phyloP scores from a whole-genome alignment of 1,284 basidiomycete species.

The Moniliophthora roreri region DNA sequence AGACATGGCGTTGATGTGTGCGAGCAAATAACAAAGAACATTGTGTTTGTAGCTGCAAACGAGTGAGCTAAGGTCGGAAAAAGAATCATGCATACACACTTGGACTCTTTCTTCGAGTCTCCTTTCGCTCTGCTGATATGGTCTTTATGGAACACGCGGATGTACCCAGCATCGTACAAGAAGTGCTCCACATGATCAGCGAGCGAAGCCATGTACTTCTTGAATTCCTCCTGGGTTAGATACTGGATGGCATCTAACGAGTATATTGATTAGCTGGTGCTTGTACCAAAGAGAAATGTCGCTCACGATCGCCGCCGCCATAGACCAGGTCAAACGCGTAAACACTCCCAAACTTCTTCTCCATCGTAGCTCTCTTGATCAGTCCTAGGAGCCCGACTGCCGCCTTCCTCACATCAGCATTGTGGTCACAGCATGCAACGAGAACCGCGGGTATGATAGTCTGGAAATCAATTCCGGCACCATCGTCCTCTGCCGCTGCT shows the following conservation, averaged over 20 bases:
- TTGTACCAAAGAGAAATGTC: not conserved
- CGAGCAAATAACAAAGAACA: conserved; percentile 79
- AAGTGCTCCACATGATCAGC: conserved; percentile 61
- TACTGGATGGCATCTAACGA: conserved; percentile 70
- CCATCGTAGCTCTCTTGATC: conserved; percentile 39
- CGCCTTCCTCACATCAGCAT: conserved; percentile 58
- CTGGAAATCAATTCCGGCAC: conserved; percentile 79
- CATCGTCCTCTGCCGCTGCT: conserved; percentile 46
- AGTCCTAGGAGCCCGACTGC: conserved; percentile 65
- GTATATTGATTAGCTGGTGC: conserved; percentile 10
- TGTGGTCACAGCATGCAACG: conserved; percentile 57
- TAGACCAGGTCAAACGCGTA: conserved; percentile 88
- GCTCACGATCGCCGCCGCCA: conserved; percentile 49
- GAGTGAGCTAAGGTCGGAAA: conserved; percentile 12
- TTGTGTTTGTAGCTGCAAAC: conserved; percentile 76
- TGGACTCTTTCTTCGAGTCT: conserved; percentile 64
- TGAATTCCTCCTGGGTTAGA: conserved; percentile 72
- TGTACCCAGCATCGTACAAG: conserved; percentile 64
- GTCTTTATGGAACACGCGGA: conserved; percentile 65
- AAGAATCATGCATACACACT: conserved; percentile 40
- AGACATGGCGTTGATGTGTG: conserved; percentile 73
- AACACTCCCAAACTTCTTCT: conserved; percentile 53
- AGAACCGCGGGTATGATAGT: conserved; percentile 80
- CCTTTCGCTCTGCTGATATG: conserved; percentile 46
- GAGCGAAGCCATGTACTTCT: conserved; percentile 64